Evolutionary conservation across 2,329 filamentous ascomycete genomes (phyloP).

Genomic region (Apiospora marii): DNA sequence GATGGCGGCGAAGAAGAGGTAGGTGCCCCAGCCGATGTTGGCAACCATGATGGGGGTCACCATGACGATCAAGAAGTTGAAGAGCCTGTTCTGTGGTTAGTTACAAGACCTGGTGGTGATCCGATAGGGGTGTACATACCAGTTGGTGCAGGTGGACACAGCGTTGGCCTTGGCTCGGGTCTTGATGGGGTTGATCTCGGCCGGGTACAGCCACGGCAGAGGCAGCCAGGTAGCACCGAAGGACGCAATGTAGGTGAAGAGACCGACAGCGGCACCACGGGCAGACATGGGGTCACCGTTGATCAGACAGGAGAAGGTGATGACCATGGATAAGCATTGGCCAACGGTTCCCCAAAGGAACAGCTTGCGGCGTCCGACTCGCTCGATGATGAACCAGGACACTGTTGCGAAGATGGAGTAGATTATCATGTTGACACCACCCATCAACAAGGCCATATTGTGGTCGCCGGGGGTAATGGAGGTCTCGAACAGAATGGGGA

Average conservation of each 20-base stretch:
- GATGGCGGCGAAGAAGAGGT: constrained; percentile 55
- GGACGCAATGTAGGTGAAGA: constrained; percentile 74
- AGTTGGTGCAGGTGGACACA: constrained; percentile 63
- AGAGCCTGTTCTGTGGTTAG: constrained; percentile 52
- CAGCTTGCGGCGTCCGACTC: constrained; percentile 54
- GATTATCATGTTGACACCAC: constrained; percentile 44
- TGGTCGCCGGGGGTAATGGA: constrained; percentile 49
- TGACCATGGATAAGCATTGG: constrained; percentile 65
- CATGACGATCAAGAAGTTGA: constrained; percentile 63
- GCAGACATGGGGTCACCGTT: constrained; percentile 67
- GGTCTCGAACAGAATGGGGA: constrained; percentile 63
- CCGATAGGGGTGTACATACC: too few relatives aligned
- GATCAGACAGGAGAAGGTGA: constrained; percentile 69
- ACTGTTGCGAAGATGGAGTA: constrained; percentile 45
- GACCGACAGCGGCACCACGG: constrained; percentile 72
- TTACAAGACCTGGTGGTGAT: too few relatives aligned
- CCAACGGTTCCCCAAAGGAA: constrained; percentile 54
- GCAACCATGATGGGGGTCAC: constrained; percentile 70
- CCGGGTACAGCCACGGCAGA: constrained; percentile 62
- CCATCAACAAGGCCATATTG: constrained; percentile 58
- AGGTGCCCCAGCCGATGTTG: constrained; percentile 61
- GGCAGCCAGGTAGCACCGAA: constrained; percentile 73
- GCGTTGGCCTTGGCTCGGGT: constrained; percentile 56
- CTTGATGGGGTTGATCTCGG: constrained; percentile 60
- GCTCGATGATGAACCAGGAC: constrained; percentile 54